These are phyloP conservation scores for Moniliella sp. DNA, from an alignment of 1,284 basidiomycete genomes.

Conservation along the genomic window DNA sequence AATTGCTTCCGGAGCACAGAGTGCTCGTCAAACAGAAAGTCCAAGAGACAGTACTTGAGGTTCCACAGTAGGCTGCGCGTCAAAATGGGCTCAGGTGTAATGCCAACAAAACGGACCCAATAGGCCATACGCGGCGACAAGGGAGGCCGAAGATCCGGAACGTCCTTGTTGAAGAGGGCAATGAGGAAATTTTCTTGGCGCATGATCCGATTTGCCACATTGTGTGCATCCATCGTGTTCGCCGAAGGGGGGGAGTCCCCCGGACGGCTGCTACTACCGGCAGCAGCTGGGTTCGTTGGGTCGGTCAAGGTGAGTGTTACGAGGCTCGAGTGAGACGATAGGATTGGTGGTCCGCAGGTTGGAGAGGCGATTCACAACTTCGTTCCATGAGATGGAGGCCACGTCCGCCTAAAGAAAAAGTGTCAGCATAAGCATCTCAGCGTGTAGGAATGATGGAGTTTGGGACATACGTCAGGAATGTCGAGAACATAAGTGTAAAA, in stretches of 20 bases:
- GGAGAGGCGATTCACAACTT: constrained; percentile 63
- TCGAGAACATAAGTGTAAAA: constrained; percentile 49
- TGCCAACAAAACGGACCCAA: too few species aligned
- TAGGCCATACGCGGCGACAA: too few species aligned
- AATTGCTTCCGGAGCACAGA: constrained; percentile 77
- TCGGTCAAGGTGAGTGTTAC: too few species aligned
- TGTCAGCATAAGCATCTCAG: not conserved
- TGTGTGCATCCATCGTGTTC: constrained; percentile 78
- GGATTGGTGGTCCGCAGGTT: constrained; percentile 20
- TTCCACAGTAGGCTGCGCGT: constrained; percentile 90
- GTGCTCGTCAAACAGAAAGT: constrained; percentile 66
- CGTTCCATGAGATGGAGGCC: constrained; percentile 86
- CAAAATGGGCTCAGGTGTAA: constrained; percentile 50
- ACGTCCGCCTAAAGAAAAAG: constrained; percentile 96
- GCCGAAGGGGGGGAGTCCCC: too few species aligned
- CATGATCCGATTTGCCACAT: constrained; percentile 84
- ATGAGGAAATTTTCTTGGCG: constrained; percentile 93
- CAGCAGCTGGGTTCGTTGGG: constrained; percentile 27
- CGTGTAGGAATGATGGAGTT: too few species aligned
- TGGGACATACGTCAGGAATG: constrained; percentile 42
- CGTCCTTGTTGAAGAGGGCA: constrained; percentile 84
- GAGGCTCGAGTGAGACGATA: too few species aligned
- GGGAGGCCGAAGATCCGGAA: constrained; percentile 62
- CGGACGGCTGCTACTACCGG: constrained; percentile 4
- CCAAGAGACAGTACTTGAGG: constrained; percentile 73